A percentile compares a stretch with the other conserved stretches of the same genome.
Evolutionary conservation across 345 rosid species (phyloP).

Genomic region (Cardamine chenopodiifolia): DNA sequence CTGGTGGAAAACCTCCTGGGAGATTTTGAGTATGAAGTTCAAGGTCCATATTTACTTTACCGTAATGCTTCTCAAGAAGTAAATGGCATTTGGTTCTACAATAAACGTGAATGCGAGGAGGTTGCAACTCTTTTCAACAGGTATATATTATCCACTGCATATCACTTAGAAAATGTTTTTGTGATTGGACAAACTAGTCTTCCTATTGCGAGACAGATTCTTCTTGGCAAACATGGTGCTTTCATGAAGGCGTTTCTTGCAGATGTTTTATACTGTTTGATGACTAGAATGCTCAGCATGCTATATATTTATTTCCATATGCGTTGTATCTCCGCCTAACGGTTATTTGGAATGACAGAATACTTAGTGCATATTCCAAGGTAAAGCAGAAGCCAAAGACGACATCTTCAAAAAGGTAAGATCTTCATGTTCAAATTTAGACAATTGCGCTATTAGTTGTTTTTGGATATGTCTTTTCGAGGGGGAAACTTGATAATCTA

Average conservation of each 20-base stretch:
- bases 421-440: constrained; percentile 3
- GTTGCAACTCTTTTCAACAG: constrained; percentile 89
- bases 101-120: constrained; percentile 87
- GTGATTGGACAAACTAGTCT: neutral
- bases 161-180: constrained; percentile 8
- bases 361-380: constrained; percentile 84
- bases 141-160: constrained; percentile 44
- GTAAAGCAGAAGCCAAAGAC: constrained; percentile 77
- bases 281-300: neutral
- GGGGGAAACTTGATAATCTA: neutral
- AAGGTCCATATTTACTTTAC: constrained; percentile 90
- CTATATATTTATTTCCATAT: neutral
- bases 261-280: neutral
- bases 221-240: neutral
- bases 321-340: constrained; percentile 8
- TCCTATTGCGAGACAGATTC: constrained; percentile 4
- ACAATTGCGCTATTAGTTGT: neutral
- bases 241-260: neutral
- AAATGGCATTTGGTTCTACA: constrained; percentile 98
- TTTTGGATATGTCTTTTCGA: neutral
- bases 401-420: constrained; percentile 68
- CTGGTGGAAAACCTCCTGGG: constrained; percentile 86
- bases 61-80: constrained; percentile 95
- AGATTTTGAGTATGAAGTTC: constrained; percentile 96
- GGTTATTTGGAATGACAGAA: constrained; percentile 51